Conservation (phyloP, 441 rosid species). For the Melastoma candidum region DNA sequence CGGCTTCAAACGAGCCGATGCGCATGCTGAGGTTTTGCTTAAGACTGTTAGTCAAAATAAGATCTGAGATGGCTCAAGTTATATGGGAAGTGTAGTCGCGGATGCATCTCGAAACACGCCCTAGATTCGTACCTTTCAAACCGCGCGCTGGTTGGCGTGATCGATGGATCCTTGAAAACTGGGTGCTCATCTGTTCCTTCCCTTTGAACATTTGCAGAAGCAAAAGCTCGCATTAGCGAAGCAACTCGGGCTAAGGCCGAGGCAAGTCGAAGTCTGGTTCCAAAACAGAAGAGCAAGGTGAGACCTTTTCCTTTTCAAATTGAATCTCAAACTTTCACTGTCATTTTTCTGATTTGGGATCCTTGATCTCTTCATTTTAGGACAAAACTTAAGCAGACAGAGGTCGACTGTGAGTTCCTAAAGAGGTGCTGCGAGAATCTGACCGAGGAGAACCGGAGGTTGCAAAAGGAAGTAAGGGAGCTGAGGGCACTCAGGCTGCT, state of each 20-base stretch:
- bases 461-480: slow-evolving; percentile 85
- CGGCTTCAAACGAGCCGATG: too few relatives aligned
- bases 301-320: neutral
- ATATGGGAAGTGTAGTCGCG: too few relatives aligned
- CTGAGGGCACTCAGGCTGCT: slow-evolving; percentile 70
- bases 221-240: slow-evolving; percentile 5
- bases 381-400: slow-evolving; percentile 96
- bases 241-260: slow-evolving; percentile 2
- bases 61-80: too few relatives aligned
- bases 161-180: too few relatives aligned
- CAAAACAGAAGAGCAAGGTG: slow-evolving; percentile 8
- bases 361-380: slow-evolving; percentile 19
- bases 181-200: too few relatives aligned
- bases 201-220: neutral
- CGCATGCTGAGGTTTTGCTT: too few relatives aligned
- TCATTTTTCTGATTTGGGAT: too few relatives aligned
- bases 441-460: slow-evolving; percentile 80
- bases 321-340: too few relatives aligned
- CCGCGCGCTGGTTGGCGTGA: too few relatives aligned
- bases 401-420: slow-evolving; percentile 89
- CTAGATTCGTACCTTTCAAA: too few relatives aligned
- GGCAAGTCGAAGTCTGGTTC: slow-evolving; percentile 7
- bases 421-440: slow-evolving; percentile 85
- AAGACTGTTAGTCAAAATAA: too few relatives aligned
- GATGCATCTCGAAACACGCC: too few relatives aligned